phyloP scores from a whole-genome alignment of 768 basidiomycete species.

The Tulasnella sp. region DNA sequence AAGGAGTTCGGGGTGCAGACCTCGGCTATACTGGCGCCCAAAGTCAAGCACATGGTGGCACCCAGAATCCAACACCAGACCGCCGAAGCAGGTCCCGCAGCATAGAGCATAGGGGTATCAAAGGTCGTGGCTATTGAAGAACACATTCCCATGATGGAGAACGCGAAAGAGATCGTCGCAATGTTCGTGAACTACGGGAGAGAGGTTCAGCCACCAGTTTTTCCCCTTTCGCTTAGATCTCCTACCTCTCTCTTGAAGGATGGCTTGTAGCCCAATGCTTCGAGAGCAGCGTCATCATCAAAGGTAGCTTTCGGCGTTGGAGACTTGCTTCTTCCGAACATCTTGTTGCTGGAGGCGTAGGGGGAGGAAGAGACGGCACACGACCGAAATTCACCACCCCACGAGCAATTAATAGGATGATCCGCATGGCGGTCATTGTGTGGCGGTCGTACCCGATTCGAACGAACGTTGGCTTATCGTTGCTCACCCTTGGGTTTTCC shows the following conservation, averaged over 20 bases:
- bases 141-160: slow-evolving; percentile 30
- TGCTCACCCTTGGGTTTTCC: not conserved
- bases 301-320: not conserved
- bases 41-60: slow-evolving; percentile 33
- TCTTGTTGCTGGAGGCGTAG: not conserved
- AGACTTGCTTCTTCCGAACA: slow-evolving; percentile 15
- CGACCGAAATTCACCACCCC: not conserved
- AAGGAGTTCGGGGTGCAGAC: slow-evolving; percentile 17
- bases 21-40: slow-evolving; percentile 33
- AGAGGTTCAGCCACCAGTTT: not conserved
- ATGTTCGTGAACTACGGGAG: slow-evolving; percentile 27
- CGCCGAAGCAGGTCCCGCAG: slow-evolving; percentile 22
- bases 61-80: slow-evolving; percentile 30
- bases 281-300: slow-evolving; percentile 27
- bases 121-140: slow-evolving; percentile 29
- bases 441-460: not conserved
- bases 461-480: not conserved
- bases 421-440: not conserved
- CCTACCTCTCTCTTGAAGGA: slow-evolving; percentile 27
- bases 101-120: slow-evolving; percentile 26
- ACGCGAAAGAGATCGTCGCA: slow-evolving; percentile 28
- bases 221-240: not conserved
- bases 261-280: slow-evolving; percentile 26
- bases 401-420: not conserved
- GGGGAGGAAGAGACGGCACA: not conserved